Conservation (phyloP, 2,329 filamentous ascomycete genomes). For the Ophiostoma triangulosporum region DNA sequence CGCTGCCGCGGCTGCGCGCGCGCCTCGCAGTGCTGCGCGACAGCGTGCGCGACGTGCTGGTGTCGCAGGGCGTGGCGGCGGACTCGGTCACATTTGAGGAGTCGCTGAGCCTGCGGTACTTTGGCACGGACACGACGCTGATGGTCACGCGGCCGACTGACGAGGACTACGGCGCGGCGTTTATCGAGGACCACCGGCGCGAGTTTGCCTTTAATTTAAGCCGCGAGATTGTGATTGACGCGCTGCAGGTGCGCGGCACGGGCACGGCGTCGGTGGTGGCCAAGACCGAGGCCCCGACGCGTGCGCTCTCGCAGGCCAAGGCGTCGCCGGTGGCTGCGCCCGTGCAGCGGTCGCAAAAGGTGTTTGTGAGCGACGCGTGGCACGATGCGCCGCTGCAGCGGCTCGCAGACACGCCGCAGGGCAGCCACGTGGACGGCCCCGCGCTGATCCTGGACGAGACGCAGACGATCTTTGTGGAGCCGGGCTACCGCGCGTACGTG, state of each 20-base stretch:
- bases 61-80: background rate
- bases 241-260: conserved; percentile 77
- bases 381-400: conserved; percentile 69
- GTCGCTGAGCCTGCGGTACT: conserved; percentile 72
- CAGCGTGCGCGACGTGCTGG: conserved; percentile 52
- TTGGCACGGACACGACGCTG: conserved; percentile 76
- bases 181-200: conserved; percentile 74
- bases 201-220: conserved; percentile 88
- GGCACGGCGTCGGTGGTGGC: conserved; percentile 27
- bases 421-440: conserved; percentile 61
- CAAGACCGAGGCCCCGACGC: conserved; percentile 22
- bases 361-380: conserved; percentile 69
- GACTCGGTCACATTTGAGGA: background rate
- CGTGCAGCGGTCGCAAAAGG: conserved; percentile 33
- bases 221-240: conserved; percentile 78
- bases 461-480: conserved; percentile 83
- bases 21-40: conserved; percentile 48
- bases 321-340: conserved; percentile 26
- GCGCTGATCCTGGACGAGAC: conserved; percentile 77
- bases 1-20: background rate
- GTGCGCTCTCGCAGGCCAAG: conserved; percentile 45
- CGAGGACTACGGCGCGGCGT: conserved; percentile 73
- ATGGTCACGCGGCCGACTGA: conserved; percentile 61
- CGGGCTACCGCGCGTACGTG: conserved; percentile 59
- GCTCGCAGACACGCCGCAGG: conserved; percentile 56